A percentile compares a stretch with the other conserved stretches of the same genome.
These are phyloP conservation scores for Cladophialophora chaetospira DNA, from an alignment of 2,329 filamentous ascomycete genomes.

Conservation along the genomic window DNA sequence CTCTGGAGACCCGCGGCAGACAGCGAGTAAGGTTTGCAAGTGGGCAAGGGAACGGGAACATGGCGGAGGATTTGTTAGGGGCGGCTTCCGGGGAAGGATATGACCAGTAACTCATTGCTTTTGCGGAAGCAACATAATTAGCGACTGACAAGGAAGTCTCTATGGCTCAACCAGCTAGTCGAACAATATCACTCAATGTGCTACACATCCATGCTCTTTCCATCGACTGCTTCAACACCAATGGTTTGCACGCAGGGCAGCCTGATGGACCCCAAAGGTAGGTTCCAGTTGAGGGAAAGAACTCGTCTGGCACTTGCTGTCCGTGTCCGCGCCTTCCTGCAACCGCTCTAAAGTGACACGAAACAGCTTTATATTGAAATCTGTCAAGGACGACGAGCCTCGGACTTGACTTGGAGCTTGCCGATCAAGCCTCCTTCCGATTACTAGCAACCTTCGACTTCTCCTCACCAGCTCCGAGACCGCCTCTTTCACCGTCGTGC, in stretches of 20 bases:
- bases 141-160: constrained; percentile 12
- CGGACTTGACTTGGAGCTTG: neutral
- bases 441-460: too few species aligned
- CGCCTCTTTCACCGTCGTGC: neutral
- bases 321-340: too few species aligned
- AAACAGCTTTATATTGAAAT: too few species aligned
- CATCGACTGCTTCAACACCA: too few species aligned
- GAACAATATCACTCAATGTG: constrained; percentile 30
- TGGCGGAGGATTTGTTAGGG: constrained; percentile 34
- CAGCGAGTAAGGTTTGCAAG: neutral
- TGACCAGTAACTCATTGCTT: constrained; percentile 27
- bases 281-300: too few species aligned
- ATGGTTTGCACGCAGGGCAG: too few species aligned
- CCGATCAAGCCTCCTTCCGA: neutral
- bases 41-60: constrained; percentile 3
- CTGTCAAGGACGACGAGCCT: too few species aligned
- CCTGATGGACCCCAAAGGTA: too few species aligned
- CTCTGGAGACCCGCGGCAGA: constrained; percentile 7
- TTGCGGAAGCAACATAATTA: constrained; percentile 29
- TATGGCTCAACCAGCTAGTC: constrained; percentile 25
- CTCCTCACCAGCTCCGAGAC: neutral
- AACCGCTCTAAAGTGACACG: too few species aligned
- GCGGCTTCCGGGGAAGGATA: constrained; percentile 33
- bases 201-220: constrained; percentile 9
- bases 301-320: too few species aligned